Base-by-base conservation (phyloP, 2,329 filamentous ascomycete species). In the Hymenoscyphus linearis region DNA sequence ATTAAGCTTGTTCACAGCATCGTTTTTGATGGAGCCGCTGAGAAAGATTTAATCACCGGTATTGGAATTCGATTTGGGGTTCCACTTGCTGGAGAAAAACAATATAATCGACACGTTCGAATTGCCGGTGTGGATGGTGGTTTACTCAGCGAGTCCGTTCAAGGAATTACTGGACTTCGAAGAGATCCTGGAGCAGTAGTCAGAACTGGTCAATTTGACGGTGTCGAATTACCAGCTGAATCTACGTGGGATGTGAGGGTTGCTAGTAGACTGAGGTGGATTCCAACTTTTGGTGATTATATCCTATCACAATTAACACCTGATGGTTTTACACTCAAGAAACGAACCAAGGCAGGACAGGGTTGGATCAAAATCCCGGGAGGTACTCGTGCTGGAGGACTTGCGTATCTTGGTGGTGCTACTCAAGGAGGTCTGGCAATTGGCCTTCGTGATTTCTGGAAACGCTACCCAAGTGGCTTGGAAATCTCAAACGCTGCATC, bases 401-500 rank as follows among this genome's bases (percentile, higher is more conserved):
- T 85, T 0, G 82, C 79, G 0, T 87, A 86, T 64, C 77, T 87
- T 0, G 85, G 85, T 1, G 80, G 80, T 10, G 80, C 83, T 4
- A 80, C 76, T 0, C 72, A 74, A 2, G 85, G 85, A n/a, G 85
- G 85, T 13, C 74, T 87, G 1, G 84, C 81, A 1, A 70, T 87
- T 4, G 83, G 82, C 0, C 75, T 85, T 54, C 78, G 80, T 2
- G 79, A 86, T 66, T 87, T 87, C 69, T 87, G 85, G 85, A 82
- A 87, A 74, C 77, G 81, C 16, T 85, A 84, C 64, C 85, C 85
- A 0, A 83, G 82, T 0, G 78, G 80, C 3, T 71, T 87, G 4
- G 84, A 86, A 53, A 77, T 87, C 12, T 72, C 76, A 0, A 77
- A 82, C 57, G 80, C 82, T 0, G 77, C 76, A 0, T 74, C 75